A percentile compares a stretch with the other conserved stretches of the same genome.
These are phyloP conservation scores for Lagerstroemia speciosa DNA, from an alignment of 345 rosid species.

Conservation along the genomic window DNA sequence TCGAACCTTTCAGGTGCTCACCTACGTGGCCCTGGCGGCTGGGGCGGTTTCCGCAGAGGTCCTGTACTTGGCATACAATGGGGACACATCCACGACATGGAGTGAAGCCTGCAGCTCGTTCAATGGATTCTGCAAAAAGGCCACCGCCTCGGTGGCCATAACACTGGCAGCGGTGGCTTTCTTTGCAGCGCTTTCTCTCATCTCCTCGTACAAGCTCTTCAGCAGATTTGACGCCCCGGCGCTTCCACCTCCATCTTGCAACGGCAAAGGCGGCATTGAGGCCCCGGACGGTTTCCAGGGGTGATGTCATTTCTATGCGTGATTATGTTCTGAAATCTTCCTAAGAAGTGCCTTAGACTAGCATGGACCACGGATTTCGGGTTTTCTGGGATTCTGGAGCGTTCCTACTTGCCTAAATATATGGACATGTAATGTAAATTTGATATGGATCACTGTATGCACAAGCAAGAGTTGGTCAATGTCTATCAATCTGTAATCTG, in stretches of 20 bases:
- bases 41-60: conserved; percentile 66
- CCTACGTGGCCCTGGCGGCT: conserved; percentile 63
- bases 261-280: conserved; percentile 31
- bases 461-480: too few relatives aligned
- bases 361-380: too few relatives aligned
- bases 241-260: conserved; percentile 3
- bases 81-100: conserved; percentile 65
- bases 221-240: conserved; percentile 59
- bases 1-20: conserved; percentile 32
- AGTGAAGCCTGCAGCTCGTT: conserved; percentile 57
- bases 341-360: neutral
- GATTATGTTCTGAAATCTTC: neutral
- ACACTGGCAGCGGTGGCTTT: conserved; percentile 44
- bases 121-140: conserved; percentile 61
- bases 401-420: neutral
- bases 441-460: neutral
- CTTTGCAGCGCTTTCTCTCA: conserved; percentile 45
- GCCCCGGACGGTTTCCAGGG: conserved; percentile 22
- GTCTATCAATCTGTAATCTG: neutral
- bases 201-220: conserved; percentile 80
- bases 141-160: conserved; percentile 47
- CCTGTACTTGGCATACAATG: conserved; percentile 57
- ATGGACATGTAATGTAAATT: neutral
- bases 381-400: neutral
- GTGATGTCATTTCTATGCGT: neutral